Evolutionary conservation across 345 rosid genomes (phyloP).

Genomic region (Moringa oleifera): DNA sequence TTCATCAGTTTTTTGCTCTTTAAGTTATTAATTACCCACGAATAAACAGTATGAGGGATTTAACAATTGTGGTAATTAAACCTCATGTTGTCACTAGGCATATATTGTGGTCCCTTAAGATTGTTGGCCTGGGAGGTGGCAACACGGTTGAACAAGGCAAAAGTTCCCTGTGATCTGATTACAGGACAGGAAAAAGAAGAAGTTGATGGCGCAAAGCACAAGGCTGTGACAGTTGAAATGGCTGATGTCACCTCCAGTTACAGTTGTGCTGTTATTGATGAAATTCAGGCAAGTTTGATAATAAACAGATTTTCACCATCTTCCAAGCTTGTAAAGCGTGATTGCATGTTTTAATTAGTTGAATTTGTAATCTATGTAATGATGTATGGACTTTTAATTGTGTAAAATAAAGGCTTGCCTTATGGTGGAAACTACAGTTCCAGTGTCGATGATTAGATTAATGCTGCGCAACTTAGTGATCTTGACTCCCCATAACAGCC

Average conservation of each 20-base stretch:
- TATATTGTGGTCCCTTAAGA: conserved; percentile 96
- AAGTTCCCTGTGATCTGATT: conserved; percentile 80
- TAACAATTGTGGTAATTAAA: neutral
- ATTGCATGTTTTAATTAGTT: too few species aligned
- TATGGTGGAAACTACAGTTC: too few species aligned
- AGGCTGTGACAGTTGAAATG: conserved; percentile 94
- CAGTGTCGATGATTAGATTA: too few species aligned
- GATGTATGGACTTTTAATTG: too few species aligned
- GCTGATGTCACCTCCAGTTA: conserved; percentile 63
- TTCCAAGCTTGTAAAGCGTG: too few species aligned
- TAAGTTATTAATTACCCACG: neutral
- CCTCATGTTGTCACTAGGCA: conserved; percentile 35
- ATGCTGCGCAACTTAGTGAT: too few species aligned
- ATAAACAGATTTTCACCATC: neutral
- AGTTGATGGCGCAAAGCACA: conserved; percentile 87
- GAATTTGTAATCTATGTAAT: too few species aligned
- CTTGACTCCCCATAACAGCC: too few species aligned
- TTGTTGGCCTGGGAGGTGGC: conserved; percentile 97
- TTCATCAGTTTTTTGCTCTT: neutral
- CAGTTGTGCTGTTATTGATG: conserved; percentile 83
- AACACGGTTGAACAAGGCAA: conserved; percentile 73
- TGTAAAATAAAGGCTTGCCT: too few species aligned
- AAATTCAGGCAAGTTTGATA: conserved; percentile 60
- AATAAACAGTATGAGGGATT: neutral
- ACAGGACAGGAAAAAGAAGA: conserved; percentile 91